Evolutionary conservation across 257 asterid genomes (phyloP).

Genomic region (Ilex aquifolium): DNA sequence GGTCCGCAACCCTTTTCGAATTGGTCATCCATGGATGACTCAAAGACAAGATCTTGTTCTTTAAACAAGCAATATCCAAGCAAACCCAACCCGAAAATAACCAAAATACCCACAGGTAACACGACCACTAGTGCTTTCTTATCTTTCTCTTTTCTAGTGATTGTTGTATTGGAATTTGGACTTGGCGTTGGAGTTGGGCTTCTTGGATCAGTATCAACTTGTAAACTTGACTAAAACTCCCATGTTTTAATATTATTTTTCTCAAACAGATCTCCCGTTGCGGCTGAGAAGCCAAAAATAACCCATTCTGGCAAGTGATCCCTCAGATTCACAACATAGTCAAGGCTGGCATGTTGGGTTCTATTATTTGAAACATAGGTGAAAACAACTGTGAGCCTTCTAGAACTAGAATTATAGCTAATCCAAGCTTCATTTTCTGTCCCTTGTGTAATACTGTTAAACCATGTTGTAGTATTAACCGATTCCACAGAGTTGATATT

Average conservation of each 20-base stretch:
- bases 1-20: constrained; percentile 26
- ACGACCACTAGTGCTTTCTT: constrained; percentile 16
- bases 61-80: neutral
- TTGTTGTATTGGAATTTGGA: neutral
- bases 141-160: neutral
- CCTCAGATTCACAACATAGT: constrained; percentile 18
- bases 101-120: constrained; percentile 10
- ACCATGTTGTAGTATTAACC: constrained; percentile 9
- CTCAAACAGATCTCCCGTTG: constrained; percentile 27
- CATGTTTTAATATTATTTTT: constrained; percentile 30
- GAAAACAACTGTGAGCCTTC: constrained; percentile 15
- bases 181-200: neutral
- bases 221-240: constrained; percentile 32
- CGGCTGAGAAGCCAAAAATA: constrained; percentile 36
- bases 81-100: neutral
- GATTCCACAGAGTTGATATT: constrained; percentile 27
- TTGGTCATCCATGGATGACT: constrained; percentile 17
- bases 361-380: constrained; percentile 4
- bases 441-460: constrained; percentile 12
- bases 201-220: constrained; percentile 7
- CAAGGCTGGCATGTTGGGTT: constrained; percentile 4
- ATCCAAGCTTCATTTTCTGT: constrained; percentile 20
- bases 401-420: constrained; percentile 15
- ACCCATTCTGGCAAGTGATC: constrained; percentile 31
- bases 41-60: constrained; percentile 2